phyloP scores from a whole-genome alignment of 305 asterid genomes.

The Plantago lanceolata region DNA sequence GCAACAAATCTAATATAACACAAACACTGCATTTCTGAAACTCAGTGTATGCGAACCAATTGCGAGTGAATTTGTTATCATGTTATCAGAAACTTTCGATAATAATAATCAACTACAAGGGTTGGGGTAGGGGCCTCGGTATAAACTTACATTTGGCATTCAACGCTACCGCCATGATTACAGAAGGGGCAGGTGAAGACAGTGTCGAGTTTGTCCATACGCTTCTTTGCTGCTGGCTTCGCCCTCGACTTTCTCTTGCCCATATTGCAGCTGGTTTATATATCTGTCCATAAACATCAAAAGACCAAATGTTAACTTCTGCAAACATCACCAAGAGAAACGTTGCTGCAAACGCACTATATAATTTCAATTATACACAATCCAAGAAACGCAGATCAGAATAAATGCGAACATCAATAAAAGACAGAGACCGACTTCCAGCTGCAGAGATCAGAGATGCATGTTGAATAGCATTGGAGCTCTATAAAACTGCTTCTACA shows the following conservation, averaged over 20 bases:
- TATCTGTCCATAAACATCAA: not conserved
- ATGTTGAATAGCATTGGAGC: too few relatives aligned
- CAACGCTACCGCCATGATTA: conserved; percentile 87
- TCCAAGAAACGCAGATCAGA: not conserved
- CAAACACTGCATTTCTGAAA: not conserved
- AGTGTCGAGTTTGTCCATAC: conserved; percentile 96
- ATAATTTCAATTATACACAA: not conserved
- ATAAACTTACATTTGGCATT: conserved; percentile 69
- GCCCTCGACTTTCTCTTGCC: conserved; percentile 98
- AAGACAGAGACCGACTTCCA: not conserved
- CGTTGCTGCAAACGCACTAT: not conserved
- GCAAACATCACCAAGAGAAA: conserved; percentile 1
- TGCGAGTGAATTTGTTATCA: not conserved
- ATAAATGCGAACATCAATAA: too few relatives aligned
- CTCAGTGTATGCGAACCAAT: not conserved
- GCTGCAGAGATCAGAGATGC: not conserved
- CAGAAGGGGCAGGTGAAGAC: conserved; percentile 95
- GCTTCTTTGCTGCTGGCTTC: conserved; percentile 86
- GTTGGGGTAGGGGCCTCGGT: not conserved
- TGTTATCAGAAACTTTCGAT: too few relatives aligned
- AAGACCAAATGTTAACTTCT: conserved; percentile 4
- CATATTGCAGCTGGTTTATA: conserved; percentile 42
- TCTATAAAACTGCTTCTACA: too few relatives aligned
- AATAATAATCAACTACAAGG: too few relatives aligned
- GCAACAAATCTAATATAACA: not conserved